Evolutionary conservation across 306 rosid species (phyloP), one percentile per base, ranked within the genome.

Genomic region (Acacia acuminata): DNA sequence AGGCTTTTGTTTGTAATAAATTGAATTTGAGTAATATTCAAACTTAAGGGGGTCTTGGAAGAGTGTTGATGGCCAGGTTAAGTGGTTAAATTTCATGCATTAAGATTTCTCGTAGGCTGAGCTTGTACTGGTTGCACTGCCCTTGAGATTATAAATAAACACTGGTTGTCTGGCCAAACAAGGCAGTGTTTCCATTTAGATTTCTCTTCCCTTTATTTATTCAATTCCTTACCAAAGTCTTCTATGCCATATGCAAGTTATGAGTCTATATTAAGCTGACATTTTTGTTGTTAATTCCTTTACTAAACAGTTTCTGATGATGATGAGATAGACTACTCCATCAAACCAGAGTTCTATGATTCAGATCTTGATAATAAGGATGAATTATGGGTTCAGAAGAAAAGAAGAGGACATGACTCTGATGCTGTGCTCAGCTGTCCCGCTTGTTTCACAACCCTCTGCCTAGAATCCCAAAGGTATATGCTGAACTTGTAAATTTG

Each of bases 381-480:
- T 82, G 98, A 94, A 84, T 13, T 55, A 10, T 94, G 98, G 98
- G 90, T 85, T 86, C 88, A 92, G 47, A 92, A 86, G 81, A 88
- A 84, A 72, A 88, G 90, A 81, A 87, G 69, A 17, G 93, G 94
- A 24, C 36, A 24, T 34, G 80, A 34, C 24, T 90, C 97, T 82
- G 97, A 92, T 88, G 94, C 94, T 10, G 95, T 94, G 50, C 97
- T 94, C 58, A 90, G 95, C 84, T 94, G 98, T 83, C 95, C 95
- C 67, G 90, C 91, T 83, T 92, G 98, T 78, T 94, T 94, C 82
- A 90, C 91, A 79, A 92, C 95, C 10, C 92, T 94, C 64, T 94
- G 94, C 84, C 89, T 92, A 43, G 94, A 92, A 84, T 92, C 92
- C 63, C 97, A 92, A 78, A 92, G 97, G 97, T 94, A 84, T 60